Evolutionary conservation across 371 early-diverging fungal species (phyloP).

Genomic region (Rhizomucor pusillus): DNA sequence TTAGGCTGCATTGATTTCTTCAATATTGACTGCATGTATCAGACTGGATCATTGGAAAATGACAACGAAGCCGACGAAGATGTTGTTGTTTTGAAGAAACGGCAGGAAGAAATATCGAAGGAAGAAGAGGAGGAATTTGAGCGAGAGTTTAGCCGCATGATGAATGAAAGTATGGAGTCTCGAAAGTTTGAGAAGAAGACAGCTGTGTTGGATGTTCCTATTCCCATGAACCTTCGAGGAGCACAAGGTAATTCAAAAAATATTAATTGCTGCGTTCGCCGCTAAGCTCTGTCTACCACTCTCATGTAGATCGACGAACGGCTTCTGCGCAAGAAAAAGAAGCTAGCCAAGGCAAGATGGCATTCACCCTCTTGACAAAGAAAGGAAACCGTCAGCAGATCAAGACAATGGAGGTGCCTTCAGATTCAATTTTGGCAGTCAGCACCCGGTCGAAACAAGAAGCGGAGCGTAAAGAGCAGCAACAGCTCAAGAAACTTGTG

Average conservation of each 20-base stretch:
- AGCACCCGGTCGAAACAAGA: conserved; percentile 82
- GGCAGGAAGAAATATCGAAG: conserved; percentile 29
- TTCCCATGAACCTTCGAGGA: conserved; percentile 70
- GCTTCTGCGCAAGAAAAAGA: conserved; percentile 22
- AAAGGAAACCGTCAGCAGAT: conserved; percentile 90
- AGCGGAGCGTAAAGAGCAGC: conserved; percentile 85
- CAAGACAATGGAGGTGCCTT: conserved; percentile 74
- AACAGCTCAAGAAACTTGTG: conserved; percentile 87
- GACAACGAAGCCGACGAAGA: conserved; percentile 53
- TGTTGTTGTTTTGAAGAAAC: conserved; percentile 53
- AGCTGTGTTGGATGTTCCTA: conserved; percentile 76
- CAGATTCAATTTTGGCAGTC: conserved; percentile 80
- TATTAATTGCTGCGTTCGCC: background rate
- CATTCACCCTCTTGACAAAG: conserved; percentile 88
- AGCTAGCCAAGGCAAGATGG: conserved; percentile 52
- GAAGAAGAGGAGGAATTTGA: conserved; percentile 74
- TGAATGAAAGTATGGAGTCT: conserved; percentile 79
- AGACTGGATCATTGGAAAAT: background rate
- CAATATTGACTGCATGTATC: too few relatives aligned
- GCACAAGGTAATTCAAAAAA: conserved; percentile 30
- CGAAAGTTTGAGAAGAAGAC: conserved; percentile 77
- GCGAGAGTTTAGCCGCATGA: conserved; percentile 74
- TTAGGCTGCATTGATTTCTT: too few relatives aligned
- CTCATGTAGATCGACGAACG: conserved; percentile 38
- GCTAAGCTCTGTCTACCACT: background rate